Conservation (phyloP, 768 basidiomycete genomes). For the Candolleomyces eurysporus region DNA sequence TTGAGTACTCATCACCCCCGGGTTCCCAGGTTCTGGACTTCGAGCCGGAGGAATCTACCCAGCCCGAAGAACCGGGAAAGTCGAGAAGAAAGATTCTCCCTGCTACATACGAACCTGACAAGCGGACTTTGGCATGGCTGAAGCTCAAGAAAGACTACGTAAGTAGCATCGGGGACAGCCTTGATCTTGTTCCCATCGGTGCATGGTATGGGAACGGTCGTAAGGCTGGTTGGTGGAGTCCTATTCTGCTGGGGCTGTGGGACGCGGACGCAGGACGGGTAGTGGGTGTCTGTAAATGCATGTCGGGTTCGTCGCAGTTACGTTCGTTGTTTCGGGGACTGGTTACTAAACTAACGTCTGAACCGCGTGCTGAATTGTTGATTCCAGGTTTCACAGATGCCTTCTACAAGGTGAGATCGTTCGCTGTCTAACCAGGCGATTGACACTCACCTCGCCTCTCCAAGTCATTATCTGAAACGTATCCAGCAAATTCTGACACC, state of each 20-base stretch:
- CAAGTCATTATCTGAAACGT: conserved; percentile 40
- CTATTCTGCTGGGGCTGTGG: conserved; percentile 77
- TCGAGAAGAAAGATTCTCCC: conserved; percentile 64
- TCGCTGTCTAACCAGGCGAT: background rate
- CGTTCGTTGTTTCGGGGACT: background rate
- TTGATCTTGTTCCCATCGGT: conserved; percentile 69
- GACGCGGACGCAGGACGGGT: conserved; percentile 58
- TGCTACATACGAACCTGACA: conserved; percentile 90
- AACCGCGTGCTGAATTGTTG: conserved; percentile 1
- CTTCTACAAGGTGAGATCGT: conserved; percentile 66
- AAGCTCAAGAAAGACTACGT: conserved; percentile 95
- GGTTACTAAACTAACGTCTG: background rate
- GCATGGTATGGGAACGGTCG: conserved; percentile 91
- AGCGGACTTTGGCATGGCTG: conserved; percentile 83
- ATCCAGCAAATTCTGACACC: conserved; percentile 49
- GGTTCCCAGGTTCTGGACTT: conserved; percentile 40
- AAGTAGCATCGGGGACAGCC: conserved; percentile 70
- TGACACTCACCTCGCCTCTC: background rate
- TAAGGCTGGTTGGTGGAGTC: conserved; percentile 92
- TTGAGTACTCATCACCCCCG: background rate
- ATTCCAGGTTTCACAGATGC: conserved; percentile 74
- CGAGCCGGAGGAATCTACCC: conserved; percentile 4
- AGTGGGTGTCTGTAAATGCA: conserved; percentile 87
- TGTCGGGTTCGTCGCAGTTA: conserved; percentile 57
- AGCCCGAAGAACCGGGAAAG: conserved; percentile 21